These are phyloP conservation scores for Rhododendron williamsianum DNA, from an alignment of 148 eudicot genomes.

Conservation along the genomic window DNA sequence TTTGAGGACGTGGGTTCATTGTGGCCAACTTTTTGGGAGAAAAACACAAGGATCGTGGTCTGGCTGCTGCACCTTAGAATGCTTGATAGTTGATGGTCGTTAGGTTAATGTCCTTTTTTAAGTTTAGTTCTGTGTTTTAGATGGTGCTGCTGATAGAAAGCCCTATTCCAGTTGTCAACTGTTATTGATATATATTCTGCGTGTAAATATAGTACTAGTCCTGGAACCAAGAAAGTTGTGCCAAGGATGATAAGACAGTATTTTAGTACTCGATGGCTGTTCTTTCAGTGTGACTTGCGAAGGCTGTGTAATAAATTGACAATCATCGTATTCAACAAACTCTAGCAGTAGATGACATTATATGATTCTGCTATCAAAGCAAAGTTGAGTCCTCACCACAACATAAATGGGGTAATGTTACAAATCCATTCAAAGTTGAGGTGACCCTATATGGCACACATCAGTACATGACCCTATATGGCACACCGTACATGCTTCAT, in stretches of 20 bases:
- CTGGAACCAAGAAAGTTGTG: neutral
- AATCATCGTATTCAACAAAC: neutral
- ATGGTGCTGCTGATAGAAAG: neutral
- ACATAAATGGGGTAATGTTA: neutral
- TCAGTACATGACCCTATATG: neutral
- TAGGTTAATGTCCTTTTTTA: neutral
- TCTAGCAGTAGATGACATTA: neutral
- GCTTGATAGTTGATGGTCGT: neutral
- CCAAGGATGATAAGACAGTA: neutral
- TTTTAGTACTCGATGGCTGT: neutral
- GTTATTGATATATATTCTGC: neutral
- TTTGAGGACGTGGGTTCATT: slow-evolving; percentile 69
- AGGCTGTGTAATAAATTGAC: neutral
- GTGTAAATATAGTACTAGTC: neutral
- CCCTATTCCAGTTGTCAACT: neutral
- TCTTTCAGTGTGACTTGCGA: neutral
- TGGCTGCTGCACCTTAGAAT: slow-evolving; percentile 25
- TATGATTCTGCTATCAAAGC: neutral
- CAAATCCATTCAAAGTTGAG: neutral
- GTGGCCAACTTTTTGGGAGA: slow-evolving; percentile 46
- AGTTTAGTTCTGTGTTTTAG: neutral
- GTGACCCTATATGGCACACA: neutral
- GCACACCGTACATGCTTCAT: neutral
- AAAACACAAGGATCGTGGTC: slow-evolving; percentile 10
- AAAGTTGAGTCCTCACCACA: neutral